Evolutionary conservation across 768 basidiomycete genomes (phyloP).

Genomic region (Strobilomyces confusus): DNA sequence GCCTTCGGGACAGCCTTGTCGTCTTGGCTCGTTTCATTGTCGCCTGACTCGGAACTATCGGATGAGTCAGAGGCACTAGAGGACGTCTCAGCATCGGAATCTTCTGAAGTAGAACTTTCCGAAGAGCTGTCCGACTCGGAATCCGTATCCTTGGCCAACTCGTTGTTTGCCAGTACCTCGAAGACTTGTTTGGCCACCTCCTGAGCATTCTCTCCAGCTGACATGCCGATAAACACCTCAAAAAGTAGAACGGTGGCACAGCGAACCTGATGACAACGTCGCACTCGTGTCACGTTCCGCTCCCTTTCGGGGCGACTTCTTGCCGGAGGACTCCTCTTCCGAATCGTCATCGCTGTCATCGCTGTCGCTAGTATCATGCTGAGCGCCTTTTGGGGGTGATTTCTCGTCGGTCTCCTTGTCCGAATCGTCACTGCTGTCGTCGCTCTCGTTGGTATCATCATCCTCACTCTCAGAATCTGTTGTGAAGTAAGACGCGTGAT

Average conservation of each 20-base stretch:
- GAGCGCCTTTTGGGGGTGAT: conserved; percentile 7
- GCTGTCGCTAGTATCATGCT: conserved; percentile 16
- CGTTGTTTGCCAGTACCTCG: conserved; percentile 2
- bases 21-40: conserved; percentile 5
- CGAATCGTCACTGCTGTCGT: conserved; percentile 6
- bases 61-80: conserved; percentile 11
- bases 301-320: conserved; percentile 4
- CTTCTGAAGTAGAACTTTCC: conserved; percentile 7
- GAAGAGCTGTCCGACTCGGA: conserved; percentile 14
- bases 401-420: not conserved
- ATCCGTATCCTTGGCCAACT: not conserved
- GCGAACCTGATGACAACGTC: conserved; percentile 36
- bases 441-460: conserved; percentile 9
- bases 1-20: not conserved
- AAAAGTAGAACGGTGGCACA: not conserved
- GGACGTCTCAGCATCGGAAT: conserved; percentile 17
- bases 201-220: conserved; percentile 12
- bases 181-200: not conserved
- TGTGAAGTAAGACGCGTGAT: not conserved
- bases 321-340: not conserved
- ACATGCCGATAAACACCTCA: not conserved
- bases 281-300: conserved; percentile 36
- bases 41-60: conserved; percentile 13
- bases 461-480: conserved; percentile 17
- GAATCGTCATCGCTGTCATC: conserved; percentile 7